phyloP scores from a whole-genome alignment of 257 asterid genomes.

The Solanum sejunctum region DNA sequence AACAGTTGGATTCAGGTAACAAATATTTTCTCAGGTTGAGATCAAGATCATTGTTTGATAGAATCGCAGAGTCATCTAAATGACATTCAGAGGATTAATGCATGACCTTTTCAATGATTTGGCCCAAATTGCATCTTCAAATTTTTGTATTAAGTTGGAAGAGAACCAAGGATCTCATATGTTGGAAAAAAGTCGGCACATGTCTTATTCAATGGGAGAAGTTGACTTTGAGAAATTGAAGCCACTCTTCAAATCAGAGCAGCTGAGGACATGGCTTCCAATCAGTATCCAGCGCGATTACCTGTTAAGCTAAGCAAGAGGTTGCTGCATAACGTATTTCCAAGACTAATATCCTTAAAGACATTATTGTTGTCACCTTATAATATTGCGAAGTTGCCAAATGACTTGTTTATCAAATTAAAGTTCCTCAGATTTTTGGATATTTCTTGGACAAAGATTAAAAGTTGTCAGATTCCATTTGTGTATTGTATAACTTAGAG shows the following conservation, averaged over 20 bases:
- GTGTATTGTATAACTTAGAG: neutral
- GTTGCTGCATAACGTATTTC: neutral
- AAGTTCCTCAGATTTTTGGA: neutral
- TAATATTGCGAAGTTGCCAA: neutral
- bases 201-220: neutral
- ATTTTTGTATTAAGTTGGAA: neutral
- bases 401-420: neutral
- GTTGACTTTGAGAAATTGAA: neutral
- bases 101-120: constrained; percentile 3
- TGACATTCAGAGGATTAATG: neutral
- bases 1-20: neutral
- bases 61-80: neutral
- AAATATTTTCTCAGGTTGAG: neutral
- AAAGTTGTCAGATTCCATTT: neutral
- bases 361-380: neutral
- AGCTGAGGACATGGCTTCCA: neutral
- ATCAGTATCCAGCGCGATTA: rapidly evolving
- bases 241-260: neutral
- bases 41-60: neutral
- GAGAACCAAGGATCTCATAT: neutral
- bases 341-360: neutral
- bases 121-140: neutral
- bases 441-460: neutral
- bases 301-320: neutral
- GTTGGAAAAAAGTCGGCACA: neutral